Evolutionary conservation across 129 eudicot genomes (phyloP), one percentile per base, ranked within the genome.

Genomic region (Gnaphalium uliginosum): DNA sequence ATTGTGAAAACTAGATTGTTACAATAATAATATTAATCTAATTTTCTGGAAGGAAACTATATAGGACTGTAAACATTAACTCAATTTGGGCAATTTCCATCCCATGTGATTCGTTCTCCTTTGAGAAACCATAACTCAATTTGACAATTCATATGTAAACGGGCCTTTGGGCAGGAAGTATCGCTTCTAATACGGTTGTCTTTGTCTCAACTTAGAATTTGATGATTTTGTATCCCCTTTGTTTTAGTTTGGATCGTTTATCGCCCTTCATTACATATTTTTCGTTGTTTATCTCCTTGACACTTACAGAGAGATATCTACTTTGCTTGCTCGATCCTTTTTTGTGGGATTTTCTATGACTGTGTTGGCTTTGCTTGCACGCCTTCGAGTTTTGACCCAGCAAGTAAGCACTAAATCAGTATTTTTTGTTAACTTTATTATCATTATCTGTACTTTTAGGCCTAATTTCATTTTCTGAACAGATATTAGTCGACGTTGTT

Each of bases 331-430:
- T 79, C 93, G 85, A 43, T 88, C 97, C 26, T 90, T 90, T 80
- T 94, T 94, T 73, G 83, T 84, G 92, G 89, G 92, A 23, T 91
- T 94, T 73, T 91, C 89, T 25, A 68, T 86, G 57, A 82, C 89
- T 23, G 41, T 83, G 57, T 75, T 84, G 75, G 91, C 94, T 70
- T 67, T 94, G 85, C 93, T 94, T 80, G 93, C 90, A 51, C 97
- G 99, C 24, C 79, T 94, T 50, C 86, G 96, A 84, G 90, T 86
- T 73, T 79, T 95, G 86, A 85, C 93, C 86, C 97, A 95, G 54
- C 98, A 94, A 79, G 99, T 91, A 91, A 84, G 91, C 75, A 74
- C 10, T 66, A 11, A 57, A 56, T 51, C 72, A 27, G 2, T 57
- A 39, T 32, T 69, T 5, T 50, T 19, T 18, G 19, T 22, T 66